Evolutionary conservation across 2,329 filamentous ascomycete genomes (phyloP).

Genomic region (Dothideomycetidae sp.): DNA sequence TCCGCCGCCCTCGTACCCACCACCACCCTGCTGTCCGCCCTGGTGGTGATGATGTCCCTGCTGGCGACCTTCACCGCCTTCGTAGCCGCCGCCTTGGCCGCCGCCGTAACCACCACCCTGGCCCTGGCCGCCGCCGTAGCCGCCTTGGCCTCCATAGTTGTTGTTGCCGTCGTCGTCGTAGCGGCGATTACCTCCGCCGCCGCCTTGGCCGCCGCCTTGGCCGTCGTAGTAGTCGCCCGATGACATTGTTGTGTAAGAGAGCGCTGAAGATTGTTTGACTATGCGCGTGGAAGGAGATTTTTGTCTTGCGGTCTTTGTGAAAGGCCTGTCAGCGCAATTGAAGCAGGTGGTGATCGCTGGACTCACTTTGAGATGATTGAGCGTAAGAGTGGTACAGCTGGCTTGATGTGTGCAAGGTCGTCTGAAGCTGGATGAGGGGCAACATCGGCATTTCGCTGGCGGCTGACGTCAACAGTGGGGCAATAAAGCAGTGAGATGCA

Average conservation of each 20-base stretch:
- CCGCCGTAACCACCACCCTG: slow-evolving; percentile 14
- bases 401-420: no score
- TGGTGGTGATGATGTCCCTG: slow-evolving; percentile 13
- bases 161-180: slow-evolving; percentile 6
- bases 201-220: slow-evolving; percentile 13
- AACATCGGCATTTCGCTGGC: no score
- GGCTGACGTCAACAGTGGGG: no score
- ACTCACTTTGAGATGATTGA: no score
- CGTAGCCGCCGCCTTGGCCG: slow-evolving; percentile 10
- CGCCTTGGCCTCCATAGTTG: slow-evolving; percentile 3
- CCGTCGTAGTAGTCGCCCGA: slow-evolving; percentile 20
- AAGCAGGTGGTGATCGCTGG: no score
- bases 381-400: no score
- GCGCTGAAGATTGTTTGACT: no score
- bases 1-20: slow-evolving; percentile 12
- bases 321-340: no score
- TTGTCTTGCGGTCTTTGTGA: no score
- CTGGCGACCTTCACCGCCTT: slow-evolving; percentile 10
- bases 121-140: slow-evolving; percentile 8
- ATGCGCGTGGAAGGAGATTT: no score
- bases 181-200: slow-evolving; percentile 12
- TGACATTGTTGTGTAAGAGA: slow-evolving; percentile 18
- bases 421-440: no score
- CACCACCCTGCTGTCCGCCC: slow-evolving; percentile 9
- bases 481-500: no score